Conservation (phyloP, 208 protist genomes). For the Leishmania amazonensis region DNA sequence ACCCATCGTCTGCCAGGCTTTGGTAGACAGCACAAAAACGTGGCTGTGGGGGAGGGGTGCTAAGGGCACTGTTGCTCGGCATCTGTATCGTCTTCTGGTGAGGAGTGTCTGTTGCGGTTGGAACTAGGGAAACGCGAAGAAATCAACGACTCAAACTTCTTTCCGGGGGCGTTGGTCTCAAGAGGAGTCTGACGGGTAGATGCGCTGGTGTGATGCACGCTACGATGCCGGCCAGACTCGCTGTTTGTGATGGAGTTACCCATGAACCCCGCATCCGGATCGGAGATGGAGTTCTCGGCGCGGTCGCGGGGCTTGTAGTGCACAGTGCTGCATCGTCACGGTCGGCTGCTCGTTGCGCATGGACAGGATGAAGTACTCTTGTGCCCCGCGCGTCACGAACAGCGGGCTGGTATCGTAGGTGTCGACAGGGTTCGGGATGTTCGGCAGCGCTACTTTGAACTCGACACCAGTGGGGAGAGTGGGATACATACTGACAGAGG, state of each 20-base stretch:
- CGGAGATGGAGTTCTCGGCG: conserved; percentile 44
- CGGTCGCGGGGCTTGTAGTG: conserved; percentile 50
- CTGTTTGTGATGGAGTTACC: conserved; percentile 33
- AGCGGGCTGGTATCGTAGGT: conserved; percentile 58
- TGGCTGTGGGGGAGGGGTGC: conserved; percentile 5
- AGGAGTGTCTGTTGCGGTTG: conserved; percentile 13
- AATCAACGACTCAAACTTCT: conserved; percentile 15
- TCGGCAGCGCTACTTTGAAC: conserved; percentile 67
- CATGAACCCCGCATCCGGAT: conserved; percentile 35
- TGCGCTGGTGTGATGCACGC: conserved; percentile 13
- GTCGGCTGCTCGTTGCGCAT: conserved; percentile 47
- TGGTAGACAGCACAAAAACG: conserved; percentile 30
- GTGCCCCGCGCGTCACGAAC: conserved; percentile 64
- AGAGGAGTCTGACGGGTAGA: conserved; percentile 45
- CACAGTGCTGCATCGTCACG: conserved; percentile 81
- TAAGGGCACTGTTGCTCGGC: conserved; percentile 11
- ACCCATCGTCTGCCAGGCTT: conserved; percentile 19
- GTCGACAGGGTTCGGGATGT: conserved; percentile 72
- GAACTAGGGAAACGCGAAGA: conserved; percentile 32
- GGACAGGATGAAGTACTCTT: conserved; percentile 69
- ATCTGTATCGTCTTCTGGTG: conserved; percentile 15
- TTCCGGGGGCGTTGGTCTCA: conserved; percentile 2
- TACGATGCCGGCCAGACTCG: conserved; percentile 16
- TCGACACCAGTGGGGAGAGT: conserved; percentile 51
- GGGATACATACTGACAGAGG: conserved; percentile 49